These are phyloP conservation scores for Torrubiella hemipterigena DNA, from an alignment of 2,329 filamentous ascomycete species.

Conservation along the genomic window DNA sequence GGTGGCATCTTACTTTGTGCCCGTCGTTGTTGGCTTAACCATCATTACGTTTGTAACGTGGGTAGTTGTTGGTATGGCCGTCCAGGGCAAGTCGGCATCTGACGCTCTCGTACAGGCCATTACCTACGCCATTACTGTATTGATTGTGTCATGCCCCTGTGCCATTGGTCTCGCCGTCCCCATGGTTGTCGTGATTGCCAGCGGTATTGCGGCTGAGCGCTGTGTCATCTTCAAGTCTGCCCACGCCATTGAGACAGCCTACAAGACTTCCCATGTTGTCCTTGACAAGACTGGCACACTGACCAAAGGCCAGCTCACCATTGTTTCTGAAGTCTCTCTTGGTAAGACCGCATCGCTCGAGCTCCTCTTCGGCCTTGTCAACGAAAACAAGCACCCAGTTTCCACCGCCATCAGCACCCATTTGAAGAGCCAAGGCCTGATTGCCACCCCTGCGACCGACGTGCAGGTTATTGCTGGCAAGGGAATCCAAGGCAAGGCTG, in stretches of 20 bases:
- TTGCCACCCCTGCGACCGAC: conserved; percentile 13
- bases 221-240: conserved; percentile 62
- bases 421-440: conserved; percentile 16
- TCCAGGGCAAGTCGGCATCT: conserved; percentile 26
- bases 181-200: conserved; percentile 64
- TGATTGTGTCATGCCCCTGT: conserved; percentile 69
- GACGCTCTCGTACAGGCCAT: conserved; percentile 47
- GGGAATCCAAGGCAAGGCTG: conserved; percentile 27
- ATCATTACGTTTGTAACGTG: conserved; percentile 50
- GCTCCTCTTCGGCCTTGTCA: conserved; percentile 19
- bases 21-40: conserved; percentile 47
- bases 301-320: conserved; percentile 43
- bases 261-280: conserved; percentile 52
- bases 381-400: conserved; percentile 38
- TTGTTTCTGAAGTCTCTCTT: conserved; percentile 15
- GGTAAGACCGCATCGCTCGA: conserved; percentile 4
- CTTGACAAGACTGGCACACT: conserved; percentile 77
- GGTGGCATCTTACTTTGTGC: conserved; percentile 59
- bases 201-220: conserved; percentile 49
- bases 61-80: conserved; percentile 44
- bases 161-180: conserved; percentile 64
- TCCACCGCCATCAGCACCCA: conserved; percentile 32
- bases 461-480: conserved; percentile 28
- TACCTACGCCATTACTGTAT: conserved; percentile 60
- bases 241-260: conserved; percentile 48